Base-by-base conservation (phyloP, 2,329 filamentous ascomycete species). In the Alternaria rosae region DNA sequence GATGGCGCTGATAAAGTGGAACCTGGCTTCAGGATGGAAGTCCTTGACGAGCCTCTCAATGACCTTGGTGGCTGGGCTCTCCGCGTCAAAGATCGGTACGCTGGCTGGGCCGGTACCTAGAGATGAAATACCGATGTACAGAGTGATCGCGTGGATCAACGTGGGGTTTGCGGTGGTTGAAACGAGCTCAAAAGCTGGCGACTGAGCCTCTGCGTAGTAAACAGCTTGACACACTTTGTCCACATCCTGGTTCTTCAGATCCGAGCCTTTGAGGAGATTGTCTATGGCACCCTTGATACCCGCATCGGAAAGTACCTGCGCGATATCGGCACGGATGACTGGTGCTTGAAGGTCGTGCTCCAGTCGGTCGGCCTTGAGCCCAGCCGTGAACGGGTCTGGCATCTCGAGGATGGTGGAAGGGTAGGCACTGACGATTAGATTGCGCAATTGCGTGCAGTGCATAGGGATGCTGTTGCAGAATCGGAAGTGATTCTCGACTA, bases 391-490 rank as follows among this genome's bases (percentile, higher is more conserved):
- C 30, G 89, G 91, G 81, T 92, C 91, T 5, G 88, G 89, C 70
- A 92, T 88, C 78, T 92, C 93, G 42, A 86, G 85, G 70, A 88
- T 89, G 20, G 87, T 87, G 5, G 86, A 86, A 23, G 91, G 92
- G 65, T 89, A 92, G 8, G 94, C 93, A 65, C 91, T 91, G 64
- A 98, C 85, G 55, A 99, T 89, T 57, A 97, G 85, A 74, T 98
- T 97, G 68, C 94, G 89, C 54, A 97, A 85, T 79, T 98, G 95
- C 15, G 90, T 89, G 79, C 92, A 95, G 73, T 95, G 91, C 53
- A 89, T 87, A 2, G 94, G 92, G 60, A 98, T 91, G 73, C 88
- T 89, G 70, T 91, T 90, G 81, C 91, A 93, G 54, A 99, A 87
- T 69, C 89, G 88, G 69, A 92, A 88, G 75, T 97, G 92, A 77